Percentiles rank a stretch among this genome's conserved stretches.
Conservation (phyloP, 2,329 filamentous ascomycete genomes). For the Neurospora sp. region DNA sequence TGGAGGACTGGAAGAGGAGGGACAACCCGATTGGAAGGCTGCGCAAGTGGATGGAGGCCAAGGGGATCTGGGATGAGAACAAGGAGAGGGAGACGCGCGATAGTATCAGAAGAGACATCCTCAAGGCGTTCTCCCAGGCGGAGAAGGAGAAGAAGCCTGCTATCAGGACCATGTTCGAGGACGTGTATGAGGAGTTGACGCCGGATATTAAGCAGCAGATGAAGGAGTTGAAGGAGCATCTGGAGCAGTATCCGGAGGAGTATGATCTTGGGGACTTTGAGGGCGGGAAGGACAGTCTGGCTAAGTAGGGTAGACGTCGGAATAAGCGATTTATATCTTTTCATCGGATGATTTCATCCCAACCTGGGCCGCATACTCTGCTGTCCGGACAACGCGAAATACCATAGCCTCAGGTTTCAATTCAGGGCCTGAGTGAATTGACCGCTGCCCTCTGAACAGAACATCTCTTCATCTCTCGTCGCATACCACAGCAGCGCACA, state of each 20-base stretch:
- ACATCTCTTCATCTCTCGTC: not conserved
- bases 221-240: conserved; percentile 59
- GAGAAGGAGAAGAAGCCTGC: conserved; percentile 74
- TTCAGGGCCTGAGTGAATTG: not conserved
- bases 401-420: not conserved
- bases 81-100: conserved; percentile 52
- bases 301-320: conserved; percentile 8
- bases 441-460: not conserved
- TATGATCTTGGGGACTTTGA: conserved; percentile 53
- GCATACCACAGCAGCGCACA: not conserved
- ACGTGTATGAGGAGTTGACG: conserved; percentile 82
- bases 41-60: conserved; percentile 67
- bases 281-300: conserved; percentile 22
- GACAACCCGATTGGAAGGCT: conserved; percentile 29
- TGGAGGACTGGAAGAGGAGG: conserved; percentile 68
- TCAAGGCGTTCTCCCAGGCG: conserved; percentile 76
- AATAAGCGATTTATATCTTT: not conserved
- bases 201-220: conserved; percentile 55
- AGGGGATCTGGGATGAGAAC: conserved; percentile 74
- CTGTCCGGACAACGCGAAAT: not conserved
- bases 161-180: conserved; percentile 67
- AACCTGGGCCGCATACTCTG: not conserved
- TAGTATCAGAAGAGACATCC: conserved; percentile 43
- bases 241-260: conserved; percentile 83
- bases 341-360: not conserved